Evolutionary conservation across 495 filamentous ascomycete species (phyloP), one percentile per base, ranked within the genome.

Genomic region (Pseudevernia furfuracea): DNA sequence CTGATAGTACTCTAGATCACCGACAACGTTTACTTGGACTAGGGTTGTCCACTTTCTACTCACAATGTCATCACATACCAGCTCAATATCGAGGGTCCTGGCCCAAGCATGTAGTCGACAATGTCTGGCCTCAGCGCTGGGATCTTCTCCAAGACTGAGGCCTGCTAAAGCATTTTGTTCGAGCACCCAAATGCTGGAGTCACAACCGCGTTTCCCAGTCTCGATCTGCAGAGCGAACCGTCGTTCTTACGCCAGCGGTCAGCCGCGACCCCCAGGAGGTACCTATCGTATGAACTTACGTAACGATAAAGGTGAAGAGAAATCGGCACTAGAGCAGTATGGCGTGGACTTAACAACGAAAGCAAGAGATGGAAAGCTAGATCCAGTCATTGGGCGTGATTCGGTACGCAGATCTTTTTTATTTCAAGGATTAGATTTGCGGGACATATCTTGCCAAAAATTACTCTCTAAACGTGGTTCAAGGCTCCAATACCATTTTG

Each of bases 361-460:
- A 69, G 94, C 94, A 36, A 90, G 81, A 71, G 88, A 86, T 34
- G 94, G 94, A 55, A 97, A 96, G 73, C 81, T 98, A 9, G 94
- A 98, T 70, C 94, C 94, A 1, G 91, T 97, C 9, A 97, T 98
- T 74, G 94, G 94, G 28, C 82, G 94, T 72, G 91, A 96, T 68
- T 80, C 84, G 25, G 46, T 52, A 52, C 10, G 46, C 12, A 25
- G 4, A 36, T 4, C 4, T 4, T 28, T 9, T 28, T 10, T 9
- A 12, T 28, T 1, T 23, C n/a, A 28, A 23, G 23, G 21, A 7
- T 2, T 46, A 21, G 19, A 7, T 23, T 23, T 28, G 11, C 30
- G 8, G 4, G 25, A 14, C 2, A 52, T 14, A 19, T 19, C 41
- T 19, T 43, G 41, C 14, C 14, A 23, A 15, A 12, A 15, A 1